Conservation (phyloP, 768 basidiomycete genomes). For the Kwoniella pini region DNA sequence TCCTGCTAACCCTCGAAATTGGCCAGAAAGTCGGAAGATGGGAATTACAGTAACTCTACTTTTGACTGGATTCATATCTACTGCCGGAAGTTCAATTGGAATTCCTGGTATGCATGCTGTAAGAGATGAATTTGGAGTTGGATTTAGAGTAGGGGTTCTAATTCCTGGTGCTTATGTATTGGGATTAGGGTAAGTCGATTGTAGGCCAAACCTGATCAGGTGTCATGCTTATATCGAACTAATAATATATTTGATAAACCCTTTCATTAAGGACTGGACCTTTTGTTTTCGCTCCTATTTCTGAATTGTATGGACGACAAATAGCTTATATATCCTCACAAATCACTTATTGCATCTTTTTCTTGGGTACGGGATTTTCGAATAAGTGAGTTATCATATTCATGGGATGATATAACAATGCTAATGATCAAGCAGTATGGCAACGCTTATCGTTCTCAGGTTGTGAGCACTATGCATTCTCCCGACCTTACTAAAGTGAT, state of each 20-base stretch:
- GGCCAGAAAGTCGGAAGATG: conserved; percentile 37
- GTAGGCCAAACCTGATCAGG: neutral
- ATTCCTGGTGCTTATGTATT: conserved; percentile 42
- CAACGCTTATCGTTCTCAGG: conserved; percentile 37
- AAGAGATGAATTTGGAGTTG: conserved; percentile 38
- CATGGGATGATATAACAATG: neutral
- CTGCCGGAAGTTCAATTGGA: conserved; percentile 38
- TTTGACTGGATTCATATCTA: conserved; percentile 46
- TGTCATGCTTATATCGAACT: too few species aligned
- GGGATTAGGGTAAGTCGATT: conserved; percentile 42
- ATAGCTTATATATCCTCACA: conserved; percentile 38
- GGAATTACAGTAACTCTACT: conserved; percentile 29
- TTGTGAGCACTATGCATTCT: conserved; percentile 28
- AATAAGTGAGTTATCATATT: conserved; percentile 34
- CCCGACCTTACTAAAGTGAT: too few species aligned
- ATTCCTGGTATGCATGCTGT: conserved; percentile 44
- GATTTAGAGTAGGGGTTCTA: conserved; percentile 39
- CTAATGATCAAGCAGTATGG: conserved; percentile 27
- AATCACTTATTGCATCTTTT: conserved; percentile 35
- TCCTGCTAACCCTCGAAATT: conserved; percentile 38
- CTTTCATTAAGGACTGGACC: conserved; percentile 51
- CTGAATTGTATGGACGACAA: conserved; percentile 47
- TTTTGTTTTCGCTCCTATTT: conserved; percentile 49
- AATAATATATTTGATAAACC: too few species aligned
- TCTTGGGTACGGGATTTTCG: conserved; percentile 34